Conservation (phyloP, 2,329 filamentous ascomycete genomes). For the Stemphylium lycopersici region DNA sequence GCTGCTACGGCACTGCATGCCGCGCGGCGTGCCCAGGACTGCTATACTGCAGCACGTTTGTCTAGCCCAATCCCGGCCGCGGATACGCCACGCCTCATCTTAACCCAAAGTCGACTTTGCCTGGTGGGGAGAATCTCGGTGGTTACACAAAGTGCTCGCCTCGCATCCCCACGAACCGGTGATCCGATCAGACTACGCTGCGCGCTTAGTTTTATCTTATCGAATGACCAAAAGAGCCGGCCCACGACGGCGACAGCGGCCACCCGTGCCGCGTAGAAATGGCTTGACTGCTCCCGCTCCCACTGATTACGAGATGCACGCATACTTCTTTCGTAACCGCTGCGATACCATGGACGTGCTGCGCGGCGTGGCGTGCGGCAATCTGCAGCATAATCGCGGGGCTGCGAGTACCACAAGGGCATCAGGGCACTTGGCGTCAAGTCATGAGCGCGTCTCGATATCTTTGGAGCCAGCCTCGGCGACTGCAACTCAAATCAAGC, state of each 20-base stretch:
- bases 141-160: conserved; percentile 33
- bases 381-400: conserved; percentile 27
- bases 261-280: conserved; percentile 22
- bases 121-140: conserved; percentile 35
- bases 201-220: conserved; percentile 33
- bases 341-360: conserved; percentile 16
- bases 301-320: conserved; percentile 33
- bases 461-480: conserved; percentile 12
- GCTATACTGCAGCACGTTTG: conserved; percentile 7
- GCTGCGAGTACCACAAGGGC: conserved; percentile 17
- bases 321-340: conserved; percentile 37
- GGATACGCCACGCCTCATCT: conserved; percentile 37
- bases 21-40: conserved; percentile 22
- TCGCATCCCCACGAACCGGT: conserved; percentile 31
- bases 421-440: conserved; percentile 11
- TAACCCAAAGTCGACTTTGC: conserved; percentile 27
- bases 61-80: conserved; percentile 39
- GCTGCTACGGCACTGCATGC: conserved; percentile 27
- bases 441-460: conserved; percentile 3
- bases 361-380: conserved; percentile 25
- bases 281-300: conserved; percentile 27
- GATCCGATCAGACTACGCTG: conserved; percentile 20
- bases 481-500: conserved; percentile 18
- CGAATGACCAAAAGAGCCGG: conserved; percentile 32
- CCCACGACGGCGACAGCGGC: conserved; percentile 11